These are phyloP conservation scores for Prototheca wickerhamii DNA, from an alignment of 163 green algal species.

Conservation along the genomic window DNA sequence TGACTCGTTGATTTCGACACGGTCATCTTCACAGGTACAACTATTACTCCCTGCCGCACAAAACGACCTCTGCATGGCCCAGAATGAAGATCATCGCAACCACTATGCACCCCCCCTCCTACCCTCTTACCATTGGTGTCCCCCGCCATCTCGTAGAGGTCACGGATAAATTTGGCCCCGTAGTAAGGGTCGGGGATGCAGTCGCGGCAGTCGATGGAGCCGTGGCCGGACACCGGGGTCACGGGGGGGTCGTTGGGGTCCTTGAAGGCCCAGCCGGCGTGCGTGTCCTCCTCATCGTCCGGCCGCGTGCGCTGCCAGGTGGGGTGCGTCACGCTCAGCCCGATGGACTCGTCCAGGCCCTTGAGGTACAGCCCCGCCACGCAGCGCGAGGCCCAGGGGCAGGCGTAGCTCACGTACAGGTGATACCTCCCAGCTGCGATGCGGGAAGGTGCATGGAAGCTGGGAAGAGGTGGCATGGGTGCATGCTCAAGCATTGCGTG, in stretches of 20 bases:
- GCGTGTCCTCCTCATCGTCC: constrained; percentile 55
- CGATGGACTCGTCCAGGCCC: constrained; percentile 67
- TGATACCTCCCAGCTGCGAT: constrained; percentile 38
- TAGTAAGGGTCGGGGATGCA: constrained; percentile 78
- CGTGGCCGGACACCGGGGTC: constrained; percentile 28
- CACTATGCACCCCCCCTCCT: background rate
- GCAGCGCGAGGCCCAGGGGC: constrained; percentile 36
- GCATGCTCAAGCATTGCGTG: background rate
- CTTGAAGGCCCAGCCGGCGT: constrained; percentile 67
- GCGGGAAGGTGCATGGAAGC: background rate
- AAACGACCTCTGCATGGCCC: too few relatives aligned
- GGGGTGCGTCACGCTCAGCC: constrained; percentile 75
- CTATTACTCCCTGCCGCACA: too few relatives aligned
- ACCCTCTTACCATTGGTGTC: constrained; percentile 42
- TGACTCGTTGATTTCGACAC: too few relatives aligned
- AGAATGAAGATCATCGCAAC: too few relatives aligned
- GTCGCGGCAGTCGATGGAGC: constrained; percentile 43
- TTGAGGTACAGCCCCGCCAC: constrained; percentile 23
- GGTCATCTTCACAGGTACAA: too few relatives aligned
- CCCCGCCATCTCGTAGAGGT: constrained; percentile 76
- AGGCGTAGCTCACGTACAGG: constrained; percentile 40
- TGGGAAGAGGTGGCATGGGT: background rate
- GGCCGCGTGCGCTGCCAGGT: constrained; percentile 73
- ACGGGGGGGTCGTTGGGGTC: constrained; percentile 40
- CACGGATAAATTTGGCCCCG: constrained; percentile 57